Conservation (phyloP, 108 stramenopile species). For the Aureococcus anophagefferens region DNA sequence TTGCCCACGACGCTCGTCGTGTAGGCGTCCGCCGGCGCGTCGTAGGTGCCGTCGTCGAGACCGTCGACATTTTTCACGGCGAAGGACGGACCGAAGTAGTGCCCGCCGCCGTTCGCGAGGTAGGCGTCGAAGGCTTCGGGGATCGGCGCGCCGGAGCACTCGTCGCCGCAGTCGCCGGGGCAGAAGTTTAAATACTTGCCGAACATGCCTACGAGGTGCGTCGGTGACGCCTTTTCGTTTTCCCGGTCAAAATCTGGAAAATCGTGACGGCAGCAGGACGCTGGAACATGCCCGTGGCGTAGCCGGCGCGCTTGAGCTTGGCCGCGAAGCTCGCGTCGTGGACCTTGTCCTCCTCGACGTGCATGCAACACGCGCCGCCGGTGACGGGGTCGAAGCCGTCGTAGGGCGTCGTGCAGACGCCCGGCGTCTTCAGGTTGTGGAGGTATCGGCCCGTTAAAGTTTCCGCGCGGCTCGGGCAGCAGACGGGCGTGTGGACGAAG, state of each 20-base stretch:
- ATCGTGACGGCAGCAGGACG: no score
- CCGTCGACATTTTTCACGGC: constrained; percentile 8
- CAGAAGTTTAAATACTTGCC: constrained; percentile 46
- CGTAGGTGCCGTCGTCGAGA: neutral
- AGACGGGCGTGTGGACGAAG: constrained; percentile 47
- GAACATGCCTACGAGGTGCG: no score
- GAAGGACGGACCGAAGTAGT: constrained; percentile 35
- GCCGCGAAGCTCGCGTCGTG: constrained; percentile 30
- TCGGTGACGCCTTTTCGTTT: no score
- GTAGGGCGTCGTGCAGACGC: no score
- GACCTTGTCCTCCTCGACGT: constrained; percentile 23
- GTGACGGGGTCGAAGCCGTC: neutral
- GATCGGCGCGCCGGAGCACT: no score
- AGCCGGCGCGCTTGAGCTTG: constrained; percentile 18
- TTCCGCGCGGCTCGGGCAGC: constrained; percentile 40
- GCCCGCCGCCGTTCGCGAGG: constrained; percentile 39
- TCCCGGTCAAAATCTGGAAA: no score
- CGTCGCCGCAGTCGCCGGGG: no score
- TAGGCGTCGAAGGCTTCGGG: constrained; percentile 32
- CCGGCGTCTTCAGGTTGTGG: constrained; percentile 23
- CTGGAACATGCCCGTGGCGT: constrained; percentile 36
- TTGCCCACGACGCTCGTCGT: constrained; percentile 39
- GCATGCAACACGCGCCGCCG: constrained; percentile 25
- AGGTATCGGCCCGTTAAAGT: constrained; percentile 32
- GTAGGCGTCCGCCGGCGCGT: constrained; percentile 29